These are phyloP conservation scores for Cytospora leucostoma DNA, from an alignment of 2,329 filamentous ascomycete genomes.

Conservation along the genomic window DNA sequence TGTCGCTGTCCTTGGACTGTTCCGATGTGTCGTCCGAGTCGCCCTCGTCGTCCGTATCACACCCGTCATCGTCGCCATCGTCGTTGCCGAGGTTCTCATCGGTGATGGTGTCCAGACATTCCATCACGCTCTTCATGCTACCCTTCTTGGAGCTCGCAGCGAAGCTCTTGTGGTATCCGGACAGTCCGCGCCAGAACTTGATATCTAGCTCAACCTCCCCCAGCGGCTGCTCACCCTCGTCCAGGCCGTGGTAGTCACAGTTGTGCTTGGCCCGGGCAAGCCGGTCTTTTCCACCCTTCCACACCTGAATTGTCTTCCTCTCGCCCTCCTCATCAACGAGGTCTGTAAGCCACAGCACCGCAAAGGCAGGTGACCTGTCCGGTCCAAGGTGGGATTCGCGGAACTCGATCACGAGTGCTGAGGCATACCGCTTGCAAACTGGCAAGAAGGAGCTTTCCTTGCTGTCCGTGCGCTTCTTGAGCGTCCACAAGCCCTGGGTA, in stretches of 20 bases:
- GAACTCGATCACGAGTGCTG: slow-evolving; percentile 58
- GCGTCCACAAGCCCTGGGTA: slow-evolving; percentile 51
- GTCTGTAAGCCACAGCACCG: slow-evolving; percentile 69
- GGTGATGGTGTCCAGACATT: slow-evolving; percentile 62
- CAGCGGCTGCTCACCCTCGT: slow-evolving; percentile 56
- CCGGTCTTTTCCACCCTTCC: slow-evolving; percentile 63
- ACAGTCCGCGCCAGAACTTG: slow-evolving; percentile 63
- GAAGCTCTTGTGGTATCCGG: slow-evolving; percentile 58
- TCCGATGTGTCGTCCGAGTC: slow-evolving; percentile 29
- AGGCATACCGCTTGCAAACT: slow-evolving; percentile 62
- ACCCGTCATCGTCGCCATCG: slow-evolving; percentile 24
- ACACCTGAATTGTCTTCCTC: slow-evolving; percentile 61
- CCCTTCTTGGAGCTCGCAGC: slow-evolving; percentile 52
- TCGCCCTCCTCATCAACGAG: slow-evolving; percentile 66
- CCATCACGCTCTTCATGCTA: slow-evolving; percentile 61
- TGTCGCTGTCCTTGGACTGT: slow-evolving; percentile 18
- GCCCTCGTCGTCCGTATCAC: slow-evolving; percentile 19
- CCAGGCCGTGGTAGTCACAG: slow-evolving; percentile 42
- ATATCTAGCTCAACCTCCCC: slow-evolving; percentile 60
- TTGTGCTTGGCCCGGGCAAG: slow-evolving; percentile 40
- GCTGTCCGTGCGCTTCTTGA: slow-evolving; percentile 45
- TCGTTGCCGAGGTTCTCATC: slow-evolving; percentile 51
- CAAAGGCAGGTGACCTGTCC: slow-evolving; percentile 62
- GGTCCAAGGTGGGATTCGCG: slow-evolving; percentile 54
- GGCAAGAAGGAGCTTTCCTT: slow-evolving; percentile 52